Percentiles rank a stretch among this genome's conserved stretches.
Evolutionary conservation across 2,329 filamentous ascomycete genomes (phyloP).

Genomic region (Lachnellula arida): DNA sequence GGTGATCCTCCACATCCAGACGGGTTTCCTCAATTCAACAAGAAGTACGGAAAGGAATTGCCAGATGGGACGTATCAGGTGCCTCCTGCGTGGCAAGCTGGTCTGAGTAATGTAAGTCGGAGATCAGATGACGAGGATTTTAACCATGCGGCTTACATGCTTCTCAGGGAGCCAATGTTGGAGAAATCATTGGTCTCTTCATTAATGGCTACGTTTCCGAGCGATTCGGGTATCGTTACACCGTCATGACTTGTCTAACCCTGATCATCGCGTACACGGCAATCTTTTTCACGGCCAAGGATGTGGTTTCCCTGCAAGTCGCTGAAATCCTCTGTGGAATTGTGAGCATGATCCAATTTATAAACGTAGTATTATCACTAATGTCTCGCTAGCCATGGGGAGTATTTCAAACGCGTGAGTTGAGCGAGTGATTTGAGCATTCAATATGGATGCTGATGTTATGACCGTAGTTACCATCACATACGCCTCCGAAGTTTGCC

Average conservation of each 20-base stretch:
- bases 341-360: slow-evolving; percentile 20
- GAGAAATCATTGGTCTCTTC: slow-evolving; percentile 45
- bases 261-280: slow-evolving; percentile 43
- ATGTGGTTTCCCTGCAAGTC: slow-evolving; percentile 42
- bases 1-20: slow-evolving; percentile 2
- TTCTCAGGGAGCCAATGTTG: slow-evolving; percentile 27
- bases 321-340: slow-evolving; percentile 48
- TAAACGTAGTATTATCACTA: neutral
- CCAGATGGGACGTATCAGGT: slow-evolving; percentile 32
- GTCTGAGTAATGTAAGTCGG: slow-evolving; percentile 28
- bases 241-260: slow-evolving; percentile 42
- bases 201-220: slow-evolving; percentile 47
- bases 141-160: slow-evolving; percentile 1
- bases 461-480: slow-evolving; percentile 27
- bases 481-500: slow-evolving; percentile 48
- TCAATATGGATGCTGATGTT: neutral
- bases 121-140: neutral
- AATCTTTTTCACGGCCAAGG: slow-evolving; percentile 47
- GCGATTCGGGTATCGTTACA: slow-evolving; percentile 47
- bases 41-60: slow-evolving; percentile 33
- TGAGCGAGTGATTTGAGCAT: neutral
- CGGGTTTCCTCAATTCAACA: slow-evolving; percentile 31
- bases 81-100: slow-evolving; percentile 34
- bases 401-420: slow-evolving; percentile 43
- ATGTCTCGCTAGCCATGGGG: slow-evolving; percentile 35